phyloP scores from a whole-genome alignment of 768 basidiomycete genomes.

The Tricholoma matsutake region DNA sequence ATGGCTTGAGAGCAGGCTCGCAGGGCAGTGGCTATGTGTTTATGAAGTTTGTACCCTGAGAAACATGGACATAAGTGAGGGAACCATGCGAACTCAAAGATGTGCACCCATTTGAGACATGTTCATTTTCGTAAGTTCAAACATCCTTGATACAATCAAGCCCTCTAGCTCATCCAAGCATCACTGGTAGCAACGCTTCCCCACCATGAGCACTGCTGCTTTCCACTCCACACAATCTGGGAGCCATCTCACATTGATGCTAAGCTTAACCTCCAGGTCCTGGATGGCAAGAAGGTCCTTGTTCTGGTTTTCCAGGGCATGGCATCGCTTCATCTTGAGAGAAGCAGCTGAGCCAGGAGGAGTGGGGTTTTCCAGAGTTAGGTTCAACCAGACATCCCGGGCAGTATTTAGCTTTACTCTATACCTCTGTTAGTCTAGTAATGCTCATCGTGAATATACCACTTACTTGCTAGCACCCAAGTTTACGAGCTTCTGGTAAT shows the following conservation, averaged over 20 bases:
- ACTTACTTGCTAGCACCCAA: background rate
- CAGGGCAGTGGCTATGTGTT: slow-evolving; percentile 8
- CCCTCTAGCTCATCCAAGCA: slow-evolving; percentile 10
- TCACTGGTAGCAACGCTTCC: background rate
- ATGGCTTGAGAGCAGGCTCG: slow-evolving; percentile 17
- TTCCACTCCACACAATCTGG: background rate
- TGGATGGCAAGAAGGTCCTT: background rate
- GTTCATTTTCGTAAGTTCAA: slow-evolving; percentile 26
- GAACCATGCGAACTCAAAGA: background rate
- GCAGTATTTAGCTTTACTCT: background rate
- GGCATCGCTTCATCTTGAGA: background rate
- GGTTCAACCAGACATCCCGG: background rate
- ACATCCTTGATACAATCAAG: slow-evolving; percentile 19
- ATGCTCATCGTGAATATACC: background rate
- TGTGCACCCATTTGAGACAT: slow-evolving; percentile 24
- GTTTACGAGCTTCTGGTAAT: background rate
- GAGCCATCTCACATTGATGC: background rate
- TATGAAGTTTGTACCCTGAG: slow-evolving; percentile 11
- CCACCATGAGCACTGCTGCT: background rate
- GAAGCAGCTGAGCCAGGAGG: background rate
- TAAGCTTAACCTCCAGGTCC: background rate
- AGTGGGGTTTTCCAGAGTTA: background rate
- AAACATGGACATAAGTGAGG: background rate
- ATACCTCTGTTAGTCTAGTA: background rate
- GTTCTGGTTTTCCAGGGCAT: background rate